phyloP scores from a whole-genome alignment of 768 basidiomycete species.

The Panus rudis region DNA sequence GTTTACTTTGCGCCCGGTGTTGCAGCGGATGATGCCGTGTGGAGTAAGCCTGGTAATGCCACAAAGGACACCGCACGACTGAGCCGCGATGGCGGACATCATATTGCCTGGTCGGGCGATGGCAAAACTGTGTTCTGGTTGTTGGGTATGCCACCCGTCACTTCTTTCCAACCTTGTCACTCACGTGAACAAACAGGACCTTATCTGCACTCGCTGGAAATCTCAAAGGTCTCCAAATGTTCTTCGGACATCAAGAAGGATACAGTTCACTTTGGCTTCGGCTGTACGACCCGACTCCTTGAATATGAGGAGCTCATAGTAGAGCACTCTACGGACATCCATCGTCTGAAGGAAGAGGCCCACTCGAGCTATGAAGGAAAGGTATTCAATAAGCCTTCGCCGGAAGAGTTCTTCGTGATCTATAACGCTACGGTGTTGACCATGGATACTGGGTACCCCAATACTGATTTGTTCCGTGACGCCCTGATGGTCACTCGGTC shows the following conservation, averaged over 20 bases:
- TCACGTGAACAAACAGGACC: constrained; percentile 36
- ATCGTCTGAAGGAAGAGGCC: constrained; percentile 51
- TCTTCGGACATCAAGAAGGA: constrained; percentile 42
- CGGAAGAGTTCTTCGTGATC: constrained; percentile 39
- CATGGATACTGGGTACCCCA: constrained; percentile 49
- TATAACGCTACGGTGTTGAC: constrained; percentile 65
- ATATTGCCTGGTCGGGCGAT: constrained; percentile 55
- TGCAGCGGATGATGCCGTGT: constrained; percentile 38
- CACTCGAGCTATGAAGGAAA: too few relatives aligned
- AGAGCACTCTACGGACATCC: constrained; percentile 54
- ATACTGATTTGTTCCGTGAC: constrained; percentile 42
- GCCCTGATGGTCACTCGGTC: constrained; percentile 48
- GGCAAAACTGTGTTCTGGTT: constrained; percentile 69
- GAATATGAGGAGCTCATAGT: constrained; percentile 52
- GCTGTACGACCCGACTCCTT: constrained; percentile 51
- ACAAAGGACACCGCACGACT: constrained; percentile 53
- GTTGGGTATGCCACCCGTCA: constrained; percentile 40
- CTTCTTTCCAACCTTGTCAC: background rate
- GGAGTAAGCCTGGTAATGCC: constrained; percentile 67
- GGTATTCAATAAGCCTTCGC: constrained; percentile 2
- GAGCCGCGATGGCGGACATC: constrained; percentile 71
- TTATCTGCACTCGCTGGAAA: constrained; percentile 54
- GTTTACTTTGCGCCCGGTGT: constrained; percentile 49
- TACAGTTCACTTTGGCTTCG: constrained; percentile 48
- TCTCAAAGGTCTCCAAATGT: constrained; percentile 46